These are phyloP conservation scores for Xylaria digitata DNA, from an alignment of 2,329 filamentous ascomycete species.

Conservation along the genomic window DNA sequence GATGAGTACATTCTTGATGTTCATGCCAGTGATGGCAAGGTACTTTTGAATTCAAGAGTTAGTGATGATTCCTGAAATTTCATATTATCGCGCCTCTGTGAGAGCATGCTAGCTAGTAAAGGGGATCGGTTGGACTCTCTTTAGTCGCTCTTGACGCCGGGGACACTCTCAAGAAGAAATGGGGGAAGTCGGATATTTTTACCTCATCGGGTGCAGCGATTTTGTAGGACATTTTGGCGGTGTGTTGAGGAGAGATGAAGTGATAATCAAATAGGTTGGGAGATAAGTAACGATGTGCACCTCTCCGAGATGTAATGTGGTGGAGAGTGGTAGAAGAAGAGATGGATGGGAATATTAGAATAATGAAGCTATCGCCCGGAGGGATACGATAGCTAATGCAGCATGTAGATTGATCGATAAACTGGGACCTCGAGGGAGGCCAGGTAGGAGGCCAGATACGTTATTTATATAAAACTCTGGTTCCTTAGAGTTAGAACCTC, in stretches of 20 bases:
- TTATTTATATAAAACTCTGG: conserved; percentile 11
- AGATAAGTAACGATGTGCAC: too few species aligned
- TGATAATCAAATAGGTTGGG: background rate
- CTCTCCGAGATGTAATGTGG: too few species aligned
- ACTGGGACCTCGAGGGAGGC: background rate
- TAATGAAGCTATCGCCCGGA: background rate
- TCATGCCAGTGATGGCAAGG: conserved; percentile 86
- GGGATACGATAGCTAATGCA: conserved; percentile 3
- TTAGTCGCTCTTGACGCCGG: background rate
- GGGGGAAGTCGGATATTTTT: background rate
- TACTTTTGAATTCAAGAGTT: conserved; percentile 78
- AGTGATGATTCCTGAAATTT: conserved; percentile 24
- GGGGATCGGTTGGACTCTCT: background rate
- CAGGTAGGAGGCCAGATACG: background rate
- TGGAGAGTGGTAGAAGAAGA: background rate
- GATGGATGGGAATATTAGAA: background rate
- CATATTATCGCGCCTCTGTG: background rate
- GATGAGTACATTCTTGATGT: conserved; percentile 78
- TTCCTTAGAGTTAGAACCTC: too few species aligned
- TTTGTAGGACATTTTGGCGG: conserved; percentile 39
- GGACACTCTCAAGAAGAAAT: background rate
- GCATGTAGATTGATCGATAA: background rate
- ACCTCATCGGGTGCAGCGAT: conserved; percentile 78
- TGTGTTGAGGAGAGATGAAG: background rate
- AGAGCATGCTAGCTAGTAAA: background rate